A percentile compares a stretch with the other conserved stretches of the same genome.
These are phyloP conservation scores for Clavariopsis aquatica DNA, from an alignment of 495 filamentous ascomycete species.

Conservation along the genomic window DNA sequence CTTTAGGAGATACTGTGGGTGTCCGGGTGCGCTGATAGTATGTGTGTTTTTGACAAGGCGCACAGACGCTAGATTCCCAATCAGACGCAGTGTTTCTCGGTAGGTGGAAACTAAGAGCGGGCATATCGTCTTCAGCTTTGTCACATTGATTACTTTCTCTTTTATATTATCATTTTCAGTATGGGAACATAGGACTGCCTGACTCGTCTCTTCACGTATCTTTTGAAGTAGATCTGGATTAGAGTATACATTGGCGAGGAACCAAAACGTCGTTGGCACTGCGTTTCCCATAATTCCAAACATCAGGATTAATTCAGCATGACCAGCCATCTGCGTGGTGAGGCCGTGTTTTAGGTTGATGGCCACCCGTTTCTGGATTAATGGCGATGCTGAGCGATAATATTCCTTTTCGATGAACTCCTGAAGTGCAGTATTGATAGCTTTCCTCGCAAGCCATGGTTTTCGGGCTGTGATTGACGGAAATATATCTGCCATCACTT, in stretches of 20 bases:
- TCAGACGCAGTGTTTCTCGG: conserved; percentile 27
- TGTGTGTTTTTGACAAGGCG: conserved; percentile 28
- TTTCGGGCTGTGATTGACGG: conserved; percentile 38
- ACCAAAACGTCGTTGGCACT: conserved; percentile 34
- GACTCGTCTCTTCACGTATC: conserved; percentile 19
- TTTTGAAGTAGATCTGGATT: conserved; percentile 15
- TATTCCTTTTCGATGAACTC: conserved; percentile 35
- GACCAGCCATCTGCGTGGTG: conserved; percentile 16
- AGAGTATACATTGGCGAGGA: conserved; percentile 29
- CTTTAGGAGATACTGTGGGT: conserved; percentile 19
- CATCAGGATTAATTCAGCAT: conserved; percentile 27
- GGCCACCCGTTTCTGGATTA: conserved; percentile 37
- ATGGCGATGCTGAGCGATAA: conserved; percentile 26
- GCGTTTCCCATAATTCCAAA: conserved; percentile 35
- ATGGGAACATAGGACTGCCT: neutral
- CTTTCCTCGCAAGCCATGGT: conserved; percentile 31
- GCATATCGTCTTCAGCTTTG: conserved; percentile 17
- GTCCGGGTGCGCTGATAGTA: conserved; percentile 15
- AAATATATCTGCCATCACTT: conserved; percentile 30
- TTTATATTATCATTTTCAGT: neutral
- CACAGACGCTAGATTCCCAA: conserved; percentile 17
- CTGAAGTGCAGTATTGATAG: conserved; percentile 35
- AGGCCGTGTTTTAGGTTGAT: conserved; percentile 32
- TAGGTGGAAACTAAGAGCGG: conserved; percentile 30
- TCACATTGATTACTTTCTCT: conserved; percentile 6